phyloP scores from a whole-genome alignment of 768 basidiomycete genomes.

The Fistulinella prunicolor region DNA sequence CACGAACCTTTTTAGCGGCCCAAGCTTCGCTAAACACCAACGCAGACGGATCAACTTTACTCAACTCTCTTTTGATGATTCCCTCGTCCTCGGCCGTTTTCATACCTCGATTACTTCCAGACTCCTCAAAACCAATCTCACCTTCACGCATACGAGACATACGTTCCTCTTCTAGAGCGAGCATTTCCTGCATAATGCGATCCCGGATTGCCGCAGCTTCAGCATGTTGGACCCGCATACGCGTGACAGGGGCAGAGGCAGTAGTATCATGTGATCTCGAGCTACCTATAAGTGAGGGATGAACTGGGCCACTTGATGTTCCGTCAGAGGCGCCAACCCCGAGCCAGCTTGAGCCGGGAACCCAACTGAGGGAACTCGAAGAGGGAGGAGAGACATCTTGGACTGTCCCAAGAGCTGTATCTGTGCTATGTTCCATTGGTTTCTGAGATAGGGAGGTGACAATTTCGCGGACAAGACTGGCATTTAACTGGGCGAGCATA shows the following conservation, averaged over 20 bases:
- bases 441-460: slow-evolving; percentile 27
- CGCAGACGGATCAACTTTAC: slow-evolving; percentile 94
- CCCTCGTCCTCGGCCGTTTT: slow-evolving; percentile 87
- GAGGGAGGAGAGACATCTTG: slow-evolving; percentile 14
- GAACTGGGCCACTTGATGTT: slow-evolving; percentile 26
- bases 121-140: slow-evolving; percentile 55
- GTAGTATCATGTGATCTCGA: slow-evolving; percentile 23
- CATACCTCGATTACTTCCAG: slow-evolving; percentile 42
- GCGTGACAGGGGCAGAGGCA: slow-evolving; percentile 36
- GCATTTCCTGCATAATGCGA: slow-evolving; percentile 98
- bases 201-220: slow-evolving; percentile 91
- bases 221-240: slow-evolving; percentile 72
- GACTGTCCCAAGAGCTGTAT: slow-evolving; percentile 1
- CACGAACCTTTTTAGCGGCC: slow-evolving; percentile 81
- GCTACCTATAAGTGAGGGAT: slow-evolving; percentile 31
- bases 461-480: slow-evolving; percentile 63
- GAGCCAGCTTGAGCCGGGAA: slow-evolving; percentile 57
- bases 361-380: slow-evolving; percentile 44
- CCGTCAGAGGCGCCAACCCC: slow-evolving; percentile 18
- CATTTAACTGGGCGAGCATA: slow-evolving; percentile 96
- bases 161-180: slow-evolving; percentile 92
- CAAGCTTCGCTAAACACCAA: slow-evolving; percentile 95
- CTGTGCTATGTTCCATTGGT: slow-evolving; percentile 5
- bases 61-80: slow-evolving; percentile 89
- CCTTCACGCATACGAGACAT: slow-evolving; percentile 89